These are phyloP conservation scores for Antarctomyces pellizariae DNA, from an alignment of 495 filamentous ascomycete species.

Conservation along the genomic window DNA sequence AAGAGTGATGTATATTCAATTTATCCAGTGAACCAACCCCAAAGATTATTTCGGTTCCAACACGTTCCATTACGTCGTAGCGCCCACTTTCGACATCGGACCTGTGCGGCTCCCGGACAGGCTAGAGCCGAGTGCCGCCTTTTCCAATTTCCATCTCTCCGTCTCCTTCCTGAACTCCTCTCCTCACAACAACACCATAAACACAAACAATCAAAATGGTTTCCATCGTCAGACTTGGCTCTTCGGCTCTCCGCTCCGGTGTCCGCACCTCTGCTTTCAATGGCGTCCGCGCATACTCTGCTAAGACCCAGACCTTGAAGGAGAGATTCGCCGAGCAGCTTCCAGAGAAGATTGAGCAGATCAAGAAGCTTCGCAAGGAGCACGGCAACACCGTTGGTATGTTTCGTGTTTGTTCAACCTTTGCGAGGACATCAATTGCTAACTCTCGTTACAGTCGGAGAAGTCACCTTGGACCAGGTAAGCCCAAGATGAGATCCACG, in stretches of 20 bases:
- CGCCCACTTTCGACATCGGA: no score
- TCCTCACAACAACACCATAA: conserved; percentile 13
- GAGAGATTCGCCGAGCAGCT: conserved; percentile 93
- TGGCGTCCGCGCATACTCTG: conserved; percentile 70
- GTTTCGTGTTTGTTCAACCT: no score
- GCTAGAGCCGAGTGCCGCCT: no score
- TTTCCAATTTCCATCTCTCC: conserved; percentile 11
- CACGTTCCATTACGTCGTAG: no score
- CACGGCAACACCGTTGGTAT: no score
- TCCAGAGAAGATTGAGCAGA: conserved; percentile 90
- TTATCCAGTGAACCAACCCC: no score
- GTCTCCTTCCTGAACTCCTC: conserved; percentile 12
- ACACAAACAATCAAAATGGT: conserved; percentile 37
- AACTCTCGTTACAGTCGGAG: no score
- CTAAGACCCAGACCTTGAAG: conserved; percentile 91
- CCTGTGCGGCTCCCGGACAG: no score
- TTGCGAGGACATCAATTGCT: no score
- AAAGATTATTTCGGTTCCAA: no score
- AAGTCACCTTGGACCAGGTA: conserved; percentile 98
- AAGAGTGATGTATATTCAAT: no score
- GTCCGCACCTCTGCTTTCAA: conserved; percentile 49
- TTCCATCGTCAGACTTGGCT: conserved; percentile 52
- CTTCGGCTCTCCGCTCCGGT: conserved; percentile 48
- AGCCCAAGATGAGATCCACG: no score
- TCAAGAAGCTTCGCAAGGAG: conserved; percentile 95